Conservation (phyloP, 306 rosid genomes). For the Nissolia schottii region DNA sequence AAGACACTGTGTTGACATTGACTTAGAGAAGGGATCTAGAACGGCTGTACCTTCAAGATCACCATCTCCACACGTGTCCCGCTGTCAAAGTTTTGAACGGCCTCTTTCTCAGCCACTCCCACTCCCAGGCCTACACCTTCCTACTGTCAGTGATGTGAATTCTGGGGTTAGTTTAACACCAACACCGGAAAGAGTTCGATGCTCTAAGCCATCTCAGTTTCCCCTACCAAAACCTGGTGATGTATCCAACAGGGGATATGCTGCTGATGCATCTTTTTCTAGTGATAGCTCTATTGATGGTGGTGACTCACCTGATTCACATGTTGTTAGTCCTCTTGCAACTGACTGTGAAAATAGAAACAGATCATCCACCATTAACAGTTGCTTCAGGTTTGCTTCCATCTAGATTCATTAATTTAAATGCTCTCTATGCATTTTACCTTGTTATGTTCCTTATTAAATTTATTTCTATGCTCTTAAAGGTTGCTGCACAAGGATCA, state of each 20-base stretch:
- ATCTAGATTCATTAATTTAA: background rate
- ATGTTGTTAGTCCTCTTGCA: conserved; percentile 59
- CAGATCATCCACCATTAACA: conserved; percentile 41
- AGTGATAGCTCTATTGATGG: conserved; percentile 62
- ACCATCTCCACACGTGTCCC: conserved; percentile 50
- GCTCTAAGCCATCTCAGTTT: conserved; percentile 44
- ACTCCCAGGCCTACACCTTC: conserved; percentile 46
- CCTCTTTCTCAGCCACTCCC: conserved; percentile 65
- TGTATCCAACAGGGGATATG: conserved; percentile 43
- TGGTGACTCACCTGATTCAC: conserved; percentile 60
- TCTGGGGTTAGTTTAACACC: conserved; percentile 49
- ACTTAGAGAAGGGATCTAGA: conserved; percentile 59
- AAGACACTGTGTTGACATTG: conserved; percentile 41
- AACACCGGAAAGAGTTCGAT: conserved; percentile 47
- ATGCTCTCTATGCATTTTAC: conserved; percentile 1
- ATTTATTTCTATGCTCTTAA: conserved; percentile 19
- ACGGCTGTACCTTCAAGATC: conserved; percentile 58
- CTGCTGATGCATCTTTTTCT: conserved; percentile 53
- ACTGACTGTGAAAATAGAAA: conserved; percentile 54
- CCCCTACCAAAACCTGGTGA: conserved; percentile 66
- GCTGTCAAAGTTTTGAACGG: conserved; percentile 80
- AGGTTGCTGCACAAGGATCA: conserved; percentile 57
- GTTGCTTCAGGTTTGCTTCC: conserved; percentile 52
- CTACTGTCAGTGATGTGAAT: conserved; percentile 45
- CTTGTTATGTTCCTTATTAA: conserved; percentile 28